Percentiles rank a stretch among this genome's conserved stretches.
These are phyloP conservation scores for Cladosporium velox DNA, from an alignment of 2,329 filamentous ascomycete genomes.

Conservation along the genomic window DNA sequence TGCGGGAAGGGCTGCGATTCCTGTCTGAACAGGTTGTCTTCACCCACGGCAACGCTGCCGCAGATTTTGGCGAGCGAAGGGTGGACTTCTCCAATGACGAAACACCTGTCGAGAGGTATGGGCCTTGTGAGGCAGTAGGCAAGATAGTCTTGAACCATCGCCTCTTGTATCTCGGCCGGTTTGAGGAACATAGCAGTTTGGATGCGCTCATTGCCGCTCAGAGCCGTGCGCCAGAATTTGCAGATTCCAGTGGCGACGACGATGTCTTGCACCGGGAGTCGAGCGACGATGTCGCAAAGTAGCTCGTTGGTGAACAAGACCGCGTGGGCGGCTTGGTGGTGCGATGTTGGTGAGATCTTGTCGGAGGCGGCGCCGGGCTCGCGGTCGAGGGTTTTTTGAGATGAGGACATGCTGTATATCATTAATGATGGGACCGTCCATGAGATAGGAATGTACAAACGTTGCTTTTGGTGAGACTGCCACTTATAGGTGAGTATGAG, in stretches of 20 bases:
- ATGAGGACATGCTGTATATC: neutral
- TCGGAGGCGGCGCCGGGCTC: neutral
- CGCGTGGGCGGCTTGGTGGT: neutral
- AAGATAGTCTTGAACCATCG: too few species aligned
- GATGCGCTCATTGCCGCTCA: neutral
- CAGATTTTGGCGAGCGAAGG: too few species aligned
- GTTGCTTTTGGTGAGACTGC: neutral
- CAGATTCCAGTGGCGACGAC: neutral
- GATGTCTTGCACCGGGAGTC: neutral
- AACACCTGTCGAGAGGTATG: too few species aligned
- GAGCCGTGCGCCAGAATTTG: neutral
- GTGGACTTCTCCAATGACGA: too few species aligned
- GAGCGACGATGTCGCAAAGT: neutral
- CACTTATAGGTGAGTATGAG: neutral
- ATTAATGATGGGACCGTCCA: neutral
- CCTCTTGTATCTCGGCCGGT: neutral
- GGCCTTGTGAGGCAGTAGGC: too few species aligned
- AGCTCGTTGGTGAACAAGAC: neutral
- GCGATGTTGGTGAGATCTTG: neutral
- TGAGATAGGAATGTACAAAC: neutral
- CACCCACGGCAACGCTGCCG: too few species aligned
- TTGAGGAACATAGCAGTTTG: neutral
- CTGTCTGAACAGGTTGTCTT: too few species aligned
- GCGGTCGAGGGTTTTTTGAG: neutral
- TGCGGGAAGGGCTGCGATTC: neutral